Base-by-base conservation (phyloP, 331 rosid genomes). In the Quercus lobata region DNA sequence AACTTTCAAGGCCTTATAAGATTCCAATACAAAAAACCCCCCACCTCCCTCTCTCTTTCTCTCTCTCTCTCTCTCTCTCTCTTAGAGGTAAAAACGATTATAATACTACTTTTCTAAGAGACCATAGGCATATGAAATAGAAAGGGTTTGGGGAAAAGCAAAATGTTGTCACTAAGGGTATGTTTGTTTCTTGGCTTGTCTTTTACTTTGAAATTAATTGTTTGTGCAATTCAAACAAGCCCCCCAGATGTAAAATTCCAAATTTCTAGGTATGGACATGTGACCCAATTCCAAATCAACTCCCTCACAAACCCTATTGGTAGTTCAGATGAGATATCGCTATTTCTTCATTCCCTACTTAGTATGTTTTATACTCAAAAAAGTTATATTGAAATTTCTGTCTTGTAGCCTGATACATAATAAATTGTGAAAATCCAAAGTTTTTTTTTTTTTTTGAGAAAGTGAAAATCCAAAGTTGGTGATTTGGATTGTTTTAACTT, bases 121-220 rank as follows among this genome's bases (percentile, higher is more conserved):
- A 82, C 55, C 72, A 41, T 77, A 35, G 17, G 57, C 78, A 85
- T 81, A 83, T 86, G 60, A 81, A 69, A 72, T 83, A 44, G 69
- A 76, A 49, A 69, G 79, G 76, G 80, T 86, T 83, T 88, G 84
- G 91, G 91, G 74, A 86, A 93, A 91, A 91, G 97, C 89, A 91
- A 87, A 81, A 60, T 84, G 88, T 91, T 90, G 95, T 89, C 93
- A 81, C 88, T 81, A 84, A 86, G 90, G 91, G 85, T 86, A 86
- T 84, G 92, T 87, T 88, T 69, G 89, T 86, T 90, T 86, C 87
- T 84, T 21, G 16, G 80, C 73, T 84, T 87, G 90, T 80, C 85
- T 85, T 74, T 77, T 79, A 60, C 80, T 74, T 34, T 30, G 69
- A 66, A 79, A 70, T 11, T 62, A 15, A 16, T 78, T 73, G 17